Base-by-base conservation (phyloP, 805 yeast species). In the Lipomyces sp. region DNA sequence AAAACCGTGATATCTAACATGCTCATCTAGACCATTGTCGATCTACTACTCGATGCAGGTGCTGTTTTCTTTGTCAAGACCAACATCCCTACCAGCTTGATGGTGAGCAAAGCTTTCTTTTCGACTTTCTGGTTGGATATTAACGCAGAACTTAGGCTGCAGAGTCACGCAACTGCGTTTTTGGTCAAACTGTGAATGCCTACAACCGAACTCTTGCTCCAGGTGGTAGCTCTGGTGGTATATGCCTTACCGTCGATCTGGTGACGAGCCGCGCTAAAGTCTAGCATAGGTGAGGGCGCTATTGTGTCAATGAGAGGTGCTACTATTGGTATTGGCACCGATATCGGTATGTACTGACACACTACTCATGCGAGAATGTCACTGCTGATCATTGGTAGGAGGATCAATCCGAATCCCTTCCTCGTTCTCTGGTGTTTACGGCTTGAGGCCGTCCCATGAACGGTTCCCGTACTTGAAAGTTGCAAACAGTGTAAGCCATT, bases 391-490 rank as follows among this genome's bases (percentile, higher is more conserved):
- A 84, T 85, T 24, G 2, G 74, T 82, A 64, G 87, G 86, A 53
- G 87, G 88, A 29, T 77, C 82, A 37, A 77, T 85, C 53, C 77
- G 87, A 67, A 78, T 80, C 59, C 87, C 88, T 1, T 79, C 85
- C 3, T 75, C 81, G 4, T 79, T 76, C 69, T 78, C 80, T 48
- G 80, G 81, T 58, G 73, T 82, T 48, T 85, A 80, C 72, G 91
- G 90, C 18, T 76, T 88, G 64, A 83, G 89, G 72, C 90, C 90
- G 35, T 79, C 89, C 4, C 79, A 86, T 3, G 84, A 84, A 75
- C 81, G 91, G 75, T 78, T 86, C 45, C 74, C 79, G 64, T 83
- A 57, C 85, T 80, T 73, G 91, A 90, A 2, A 60, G 71, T 67
- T 18, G 70, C 70, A 45, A 67, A 67, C 63, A 67, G 71, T 66